phyloP scores from a whole-genome alignment of 139 green algal species.

The Chlorella vulgaris region DNA sequence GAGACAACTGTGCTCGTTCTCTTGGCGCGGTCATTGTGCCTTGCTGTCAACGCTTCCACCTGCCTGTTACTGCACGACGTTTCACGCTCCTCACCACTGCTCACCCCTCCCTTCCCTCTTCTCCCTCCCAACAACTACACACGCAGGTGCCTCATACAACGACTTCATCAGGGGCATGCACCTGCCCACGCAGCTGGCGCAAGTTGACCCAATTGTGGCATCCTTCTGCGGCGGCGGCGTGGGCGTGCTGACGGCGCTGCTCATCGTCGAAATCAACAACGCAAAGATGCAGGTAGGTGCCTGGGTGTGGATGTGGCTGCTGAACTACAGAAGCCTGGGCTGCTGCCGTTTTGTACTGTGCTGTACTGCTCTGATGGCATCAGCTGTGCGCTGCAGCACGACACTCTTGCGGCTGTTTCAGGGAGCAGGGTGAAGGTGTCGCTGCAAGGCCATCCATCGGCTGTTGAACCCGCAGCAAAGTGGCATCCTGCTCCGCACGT shows the following conservation, averaged over 20 bases:
- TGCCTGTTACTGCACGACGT: not conserved
- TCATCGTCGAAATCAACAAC: constrained; percentile 98
- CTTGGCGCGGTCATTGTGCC: too few relatives aligned
- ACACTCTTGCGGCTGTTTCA: too few relatives aligned
- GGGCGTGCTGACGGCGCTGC: constrained; percentile 90
- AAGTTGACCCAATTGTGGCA: constrained; percentile 98
- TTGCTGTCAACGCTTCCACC: not conserved
- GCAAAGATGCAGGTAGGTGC: constrained; percentile 63
- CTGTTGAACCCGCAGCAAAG: too few relatives aligned
- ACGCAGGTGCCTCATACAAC: constrained; percentile 81
- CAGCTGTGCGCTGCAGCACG: too few relatives aligned
- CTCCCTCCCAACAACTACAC: not conserved
- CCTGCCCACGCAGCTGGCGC: constrained; percentile 88
- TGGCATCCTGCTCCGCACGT: too few relatives aligned
- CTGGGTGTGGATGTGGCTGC: not conserved
- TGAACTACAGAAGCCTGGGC: not conserved
- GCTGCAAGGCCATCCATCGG: too few relatives aligned
- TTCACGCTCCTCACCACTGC: too few relatives aligned
- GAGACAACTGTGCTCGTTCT: too few relatives aligned
- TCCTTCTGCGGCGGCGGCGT: constrained; percentile 97
- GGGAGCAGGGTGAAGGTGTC: too few relatives aligned
- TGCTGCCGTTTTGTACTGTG: not conserved
- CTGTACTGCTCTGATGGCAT: too few relatives aligned
- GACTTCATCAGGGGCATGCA: constrained; percentile 93
- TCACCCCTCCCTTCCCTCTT: not conserved